phyloP scores from a whole-genome alignment of 257 asterid genomes.

The Vinca minor region DNA sequence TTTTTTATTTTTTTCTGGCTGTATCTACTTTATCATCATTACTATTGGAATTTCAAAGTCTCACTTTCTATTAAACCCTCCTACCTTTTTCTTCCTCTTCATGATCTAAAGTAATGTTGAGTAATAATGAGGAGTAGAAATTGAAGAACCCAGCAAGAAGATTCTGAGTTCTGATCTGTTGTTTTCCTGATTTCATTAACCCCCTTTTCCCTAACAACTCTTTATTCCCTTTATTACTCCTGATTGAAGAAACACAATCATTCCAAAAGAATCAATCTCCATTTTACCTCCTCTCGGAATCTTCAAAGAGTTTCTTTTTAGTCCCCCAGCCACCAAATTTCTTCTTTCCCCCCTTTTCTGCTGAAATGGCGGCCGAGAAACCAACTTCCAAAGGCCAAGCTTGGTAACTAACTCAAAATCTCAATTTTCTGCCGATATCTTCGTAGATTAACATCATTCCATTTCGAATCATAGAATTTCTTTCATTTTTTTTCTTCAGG shows the following conservation, averaged over 20 bases:
- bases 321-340: too few relatives aligned
- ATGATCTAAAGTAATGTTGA: neutral
- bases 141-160: constrained; percentile 22
- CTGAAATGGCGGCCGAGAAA: constrained; percentile 57
- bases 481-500: constrained; percentile 33
- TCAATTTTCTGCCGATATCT: neutral
- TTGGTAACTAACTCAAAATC: constrained; percentile 46
- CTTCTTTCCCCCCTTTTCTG: neutral
- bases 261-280: neutral
- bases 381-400: constrained; percentile 87
- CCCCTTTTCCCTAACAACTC: neutral
- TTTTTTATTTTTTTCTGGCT: too few relatives aligned
- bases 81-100: constrained; percentile 5
- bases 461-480: neutral
- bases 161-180: too few relatives aligned
- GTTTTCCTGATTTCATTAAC: constrained; percentile 17
- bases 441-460: neutral
- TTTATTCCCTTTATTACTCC: constrained; percentile 17
- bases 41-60: constrained; percentile 26
- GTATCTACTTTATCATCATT: constrained; percentile 11
- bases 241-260: constrained; percentile 12
- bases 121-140: constrained; percentile 17
- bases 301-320: neutral
- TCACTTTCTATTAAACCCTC: constrained; percentile 17
- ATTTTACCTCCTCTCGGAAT: neutral